phyloP scores from a whole-genome alignment of 2,329 filamentous ascomycete genomes.

The Hypoxylon rubiginosum region DNA sequence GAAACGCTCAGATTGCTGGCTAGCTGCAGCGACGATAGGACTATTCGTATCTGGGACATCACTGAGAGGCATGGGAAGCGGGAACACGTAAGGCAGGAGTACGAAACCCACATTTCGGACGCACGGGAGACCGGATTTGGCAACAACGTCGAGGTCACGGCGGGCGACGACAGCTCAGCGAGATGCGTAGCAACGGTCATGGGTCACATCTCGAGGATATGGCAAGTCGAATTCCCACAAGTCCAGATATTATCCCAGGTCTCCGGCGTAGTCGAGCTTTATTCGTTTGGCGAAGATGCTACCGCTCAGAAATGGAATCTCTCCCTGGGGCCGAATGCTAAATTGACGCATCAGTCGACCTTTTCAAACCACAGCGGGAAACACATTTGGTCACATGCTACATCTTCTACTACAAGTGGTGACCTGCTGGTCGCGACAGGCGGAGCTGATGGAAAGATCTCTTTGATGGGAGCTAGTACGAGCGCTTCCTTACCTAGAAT shows the following conservation, averaged over 20 bases:
- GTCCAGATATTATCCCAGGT: conserved; percentile 37
- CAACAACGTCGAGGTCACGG: conserved; percentile 51
- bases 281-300: conserved; percentile 89
- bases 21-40: conserved; percentile 95
- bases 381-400: conserved; percentile 85
- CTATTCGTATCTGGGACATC: conserved; percentile 89
- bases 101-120: conserved; percentile 48
- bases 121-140: conserved; percentile 75
- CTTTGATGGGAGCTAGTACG: conserved; percentile 56
- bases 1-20: conserved; percentile 74
- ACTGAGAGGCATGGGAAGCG: conserved; percentile 62
- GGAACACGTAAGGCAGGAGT: conserved; percentile 48
- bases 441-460: conserved; percentile 83
- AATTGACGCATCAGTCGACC: conserved; percentile 66
- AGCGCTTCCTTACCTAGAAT: background rate
- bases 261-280: conserved; percentile 61
- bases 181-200: conserved; percentile 77
- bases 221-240: conserved; percentile 79
- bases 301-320: conserved; percentile 80
- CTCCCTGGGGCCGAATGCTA: conserved; percentile 53
- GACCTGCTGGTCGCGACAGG: conserved; percentile 74
- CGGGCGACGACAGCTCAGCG: conserved; percentile 49
- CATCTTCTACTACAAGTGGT: conserved; percentile 48
- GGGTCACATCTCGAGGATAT: conserved; percentile 91
- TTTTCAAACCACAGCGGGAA: conserved; percentile 83